phyloP scores from a whole-genome alignment of 495 filamentous ascomycete genomes.

The Chlorociboria aeruginascens region DNA sequence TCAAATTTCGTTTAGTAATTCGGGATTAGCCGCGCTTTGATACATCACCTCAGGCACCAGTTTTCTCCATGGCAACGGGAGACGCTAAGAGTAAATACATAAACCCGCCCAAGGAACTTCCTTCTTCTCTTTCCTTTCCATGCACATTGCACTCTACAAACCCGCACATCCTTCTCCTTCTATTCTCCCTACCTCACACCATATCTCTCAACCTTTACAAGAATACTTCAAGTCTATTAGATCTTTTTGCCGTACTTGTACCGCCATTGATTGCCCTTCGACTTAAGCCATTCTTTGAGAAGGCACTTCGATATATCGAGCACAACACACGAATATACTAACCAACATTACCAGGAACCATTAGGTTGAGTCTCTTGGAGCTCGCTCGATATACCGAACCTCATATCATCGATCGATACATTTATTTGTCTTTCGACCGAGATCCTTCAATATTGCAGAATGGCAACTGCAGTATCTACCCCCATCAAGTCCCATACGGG shows the following conservation, averaged over 20 bases:
- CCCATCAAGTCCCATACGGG: slow-evolving; percentile 89
- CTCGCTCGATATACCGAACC: slow-evolving; percentile 36
- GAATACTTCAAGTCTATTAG: slow-evolving; percentile 29
- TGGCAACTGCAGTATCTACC: slow-evolving; percentile 87
- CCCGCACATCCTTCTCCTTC: slow-evolving; percentile 21
- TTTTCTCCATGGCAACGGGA: slow-evolving; percentile 8
- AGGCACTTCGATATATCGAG: slow-evolving; percentile 35
- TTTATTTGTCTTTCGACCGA: slow-evolving; percentile 33
- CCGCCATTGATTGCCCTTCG: slow-evolving; percentile 18
- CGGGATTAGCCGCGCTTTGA: not conserved
- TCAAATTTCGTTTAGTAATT: not conserved
- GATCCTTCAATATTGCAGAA: slow-evolving; percentile 36
- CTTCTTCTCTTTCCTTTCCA: slow-evolving; percentile 8
- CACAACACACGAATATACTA: slow-evolving; percentile 31
- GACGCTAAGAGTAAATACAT: not conserved
- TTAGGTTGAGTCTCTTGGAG: slow-evolving; percentile 55
- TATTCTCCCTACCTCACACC: slow-evolving; percentile 5
- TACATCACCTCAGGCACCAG: not conserved
- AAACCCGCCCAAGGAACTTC: not conserved
- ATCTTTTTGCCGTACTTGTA: slow-evolving; percentile 30
- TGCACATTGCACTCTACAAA: slow-evolving; percentile 16
- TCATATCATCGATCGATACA: slow-evolving; percentile 35
- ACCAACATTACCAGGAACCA: slow-evolving; percentile 50
- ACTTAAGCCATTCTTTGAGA: slow-evolving; percentile 22
- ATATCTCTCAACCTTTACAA: slow-evolving; percentile 22